Evolutionary conservation across 345 rosid genomes (phyloP).

Genomic region (Lumnitzera littorea): DNA sequence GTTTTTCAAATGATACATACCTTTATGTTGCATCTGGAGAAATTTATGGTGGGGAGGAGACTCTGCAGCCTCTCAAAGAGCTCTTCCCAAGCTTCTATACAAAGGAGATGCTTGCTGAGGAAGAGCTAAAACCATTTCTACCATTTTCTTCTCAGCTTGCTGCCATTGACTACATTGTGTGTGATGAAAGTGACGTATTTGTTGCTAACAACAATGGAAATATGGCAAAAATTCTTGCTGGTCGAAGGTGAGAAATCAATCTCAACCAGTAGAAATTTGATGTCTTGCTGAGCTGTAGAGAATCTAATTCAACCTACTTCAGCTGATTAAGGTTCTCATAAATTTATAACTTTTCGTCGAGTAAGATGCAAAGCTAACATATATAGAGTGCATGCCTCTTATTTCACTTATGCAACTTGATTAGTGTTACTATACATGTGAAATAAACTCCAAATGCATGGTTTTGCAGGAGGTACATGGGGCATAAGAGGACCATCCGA

Average conservation of each 20-base stretch:
- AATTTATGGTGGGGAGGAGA: slow-evolving; percentile 92
- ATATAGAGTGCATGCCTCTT: too few relatives aligned
- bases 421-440: too few relatives aligned
- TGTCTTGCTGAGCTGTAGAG: too few relatives aligned
- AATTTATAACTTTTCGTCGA: too few relatives aligned
- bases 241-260: slow-evolving; percentile 66
- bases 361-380: too few relatives aligned
- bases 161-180: slow-evolving; percentile 84
- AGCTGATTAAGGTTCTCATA: too few relatives aligned
- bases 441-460: too few relatives aligned
- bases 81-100: slow-evolving; percentile 93
- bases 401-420: too few relatives aligned
- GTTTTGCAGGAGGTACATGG: slow-evolving; percentile 71
- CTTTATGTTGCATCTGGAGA: slow-evolving; percentile 97
- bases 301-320: too few relatives aligned
- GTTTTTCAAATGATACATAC: slow-evolving; percentile 82
- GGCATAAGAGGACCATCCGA: slow-evolving; percentile 92
- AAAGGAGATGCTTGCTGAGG: slow-evolving; percentile 80
- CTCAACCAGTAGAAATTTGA: too few relatives aligned
- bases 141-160: slow-evolving; percentile 91
- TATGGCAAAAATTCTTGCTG: slow-evolving; percentile 99
- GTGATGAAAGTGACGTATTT: slow-evolving; percentile 95
- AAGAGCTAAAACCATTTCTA: slow-evolving; percentile 68
- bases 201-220: slow-evolving; percentile 95
- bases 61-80: slow-evolving; percentile 73